These are phyloP conservation scores for Pleoardoris graminearum DNA, from an alignment of 2,329 filamentous ascomycete species.

Conservation along the genomic window DNA sequence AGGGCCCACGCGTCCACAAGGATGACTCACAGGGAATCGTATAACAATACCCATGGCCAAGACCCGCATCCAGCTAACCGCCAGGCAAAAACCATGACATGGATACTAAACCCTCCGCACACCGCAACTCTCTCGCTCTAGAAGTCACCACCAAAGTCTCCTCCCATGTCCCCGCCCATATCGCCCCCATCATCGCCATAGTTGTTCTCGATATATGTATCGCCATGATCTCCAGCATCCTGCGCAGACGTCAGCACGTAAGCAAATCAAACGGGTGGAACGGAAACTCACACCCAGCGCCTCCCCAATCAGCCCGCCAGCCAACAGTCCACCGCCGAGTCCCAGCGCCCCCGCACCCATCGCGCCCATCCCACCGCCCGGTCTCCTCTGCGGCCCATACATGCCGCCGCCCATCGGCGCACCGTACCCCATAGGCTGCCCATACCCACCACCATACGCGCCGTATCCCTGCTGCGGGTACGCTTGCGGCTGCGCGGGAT, in stretches of 20 bases:
- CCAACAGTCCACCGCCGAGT: conserved; percentile 78
- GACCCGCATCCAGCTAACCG: no score
- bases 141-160: conserved; percentile 34
- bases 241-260: no score
- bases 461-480: conserved; percentile 21
- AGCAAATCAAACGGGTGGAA: no score
- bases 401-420: conserved; percentile 26
- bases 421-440: conserved; percentile 23
- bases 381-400: conserved; percentile 48
- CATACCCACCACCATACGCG: conserved; percentile 10
- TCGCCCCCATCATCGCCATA: conserved; percentile 28
- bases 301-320: conserved; percentile 55
- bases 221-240: conserved; percentile 32
- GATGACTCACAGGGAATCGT: no score
- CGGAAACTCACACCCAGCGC: no score
- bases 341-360: conserved; percentile 76
- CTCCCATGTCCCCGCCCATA: conserved; percentile 28
- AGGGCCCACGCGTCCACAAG: no score
- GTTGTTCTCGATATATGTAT: conserved; percentile 9
- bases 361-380: conserved; percentile 60
- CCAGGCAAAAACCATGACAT: no score
- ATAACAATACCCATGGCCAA: no score
- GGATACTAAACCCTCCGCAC: no score
- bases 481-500: conserved; percentile 30
- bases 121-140: not conserved